Evolutionary conservation across 2,329 filamentous ascomycete genomes (phyloP).

Genomic region (Tolypocladium guangdongense): DNA sequence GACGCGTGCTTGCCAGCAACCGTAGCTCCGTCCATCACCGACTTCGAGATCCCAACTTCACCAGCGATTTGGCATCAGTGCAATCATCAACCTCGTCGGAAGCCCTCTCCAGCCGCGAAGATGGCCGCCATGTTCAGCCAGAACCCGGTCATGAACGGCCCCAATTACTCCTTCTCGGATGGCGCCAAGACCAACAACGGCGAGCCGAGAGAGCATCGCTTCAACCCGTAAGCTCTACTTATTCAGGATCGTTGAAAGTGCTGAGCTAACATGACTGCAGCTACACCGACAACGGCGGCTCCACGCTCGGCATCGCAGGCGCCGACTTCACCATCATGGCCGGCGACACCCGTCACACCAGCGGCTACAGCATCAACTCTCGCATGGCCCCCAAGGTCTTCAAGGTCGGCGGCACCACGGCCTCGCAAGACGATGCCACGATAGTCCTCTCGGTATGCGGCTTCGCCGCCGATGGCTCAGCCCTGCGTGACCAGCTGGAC

Average conservation of each 20-base stretch:
- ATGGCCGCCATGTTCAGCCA: conserved; percentile 62
- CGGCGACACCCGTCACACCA: conserved; percentile 90
- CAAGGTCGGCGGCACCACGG: conserved; percentile 85
- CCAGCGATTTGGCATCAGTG: conserved; percentile 2
- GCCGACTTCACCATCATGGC: conserved; percentile 93
- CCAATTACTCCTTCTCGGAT: conserved; percentile 59
- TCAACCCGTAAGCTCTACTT: conserved; percentile 66
- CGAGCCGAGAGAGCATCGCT: conserved; percentile 63
- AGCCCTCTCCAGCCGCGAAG: conserved; percentile 14
- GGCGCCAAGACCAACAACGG: conserved; percentile 41
- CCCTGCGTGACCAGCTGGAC: conserved; percentile 87
- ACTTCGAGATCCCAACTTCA: conserved; percentile 7
- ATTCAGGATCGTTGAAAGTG: too few species aligned
- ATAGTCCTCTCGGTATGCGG: conserved; percentile 91
- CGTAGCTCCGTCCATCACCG: conserved; percentile 11
- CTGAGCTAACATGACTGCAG: conserved; percentile 29
- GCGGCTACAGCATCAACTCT: conserved; percentile 98
- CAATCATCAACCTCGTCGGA: background rate
- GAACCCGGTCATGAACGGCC: conserved; percentile 57
- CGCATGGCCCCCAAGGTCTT: conserved; percentile 93
- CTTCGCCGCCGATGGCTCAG: conserved; percentile 89
- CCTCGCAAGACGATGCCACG: conserved; percentile 72
- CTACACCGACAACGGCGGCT: conserved; percentile 97
- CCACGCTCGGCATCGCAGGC: conserved; percentile 88
- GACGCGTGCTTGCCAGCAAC: conserved; percentile 26